A percentile compares a stretch with the other conserved stretches of the same genome.
These are phyloP conservation scores for Raddia distichophylla DNA, from an alignment of 176 grass and related monocot species.

Conservation along the genomic window DNA sequence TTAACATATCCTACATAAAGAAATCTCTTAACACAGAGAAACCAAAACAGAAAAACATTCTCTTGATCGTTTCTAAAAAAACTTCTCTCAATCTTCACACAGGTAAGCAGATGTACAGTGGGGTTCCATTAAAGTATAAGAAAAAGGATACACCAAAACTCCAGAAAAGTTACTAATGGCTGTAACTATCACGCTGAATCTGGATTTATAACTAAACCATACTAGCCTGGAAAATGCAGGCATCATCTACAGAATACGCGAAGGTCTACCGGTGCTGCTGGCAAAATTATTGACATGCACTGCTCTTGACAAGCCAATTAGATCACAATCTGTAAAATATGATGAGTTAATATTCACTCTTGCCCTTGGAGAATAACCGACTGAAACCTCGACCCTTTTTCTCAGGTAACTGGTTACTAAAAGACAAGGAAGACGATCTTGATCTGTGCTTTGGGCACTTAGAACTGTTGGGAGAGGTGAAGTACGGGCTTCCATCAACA, in stretches of 20 bases:
- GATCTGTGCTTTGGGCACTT: conserved; percentile 84
- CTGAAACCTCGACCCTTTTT: conserved; percentile 76
- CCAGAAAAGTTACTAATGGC: conserved; percentile 29
- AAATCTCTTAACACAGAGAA: neutral
- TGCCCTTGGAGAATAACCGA: conserved; percentile 86
- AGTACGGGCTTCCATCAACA: conserved; percentile 50
- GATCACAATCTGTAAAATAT: neutral
- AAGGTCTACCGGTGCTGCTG: conserved; percentile 31
- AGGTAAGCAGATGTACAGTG: conserved; percentile 67
- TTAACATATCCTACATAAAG: conserved; percentile 7
- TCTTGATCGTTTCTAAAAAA: neutral
- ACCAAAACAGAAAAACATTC: neutral
- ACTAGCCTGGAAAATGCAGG: conserved; percentile 54
- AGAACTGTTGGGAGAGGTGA: conserved; percentile 56
- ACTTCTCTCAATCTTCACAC: conserved; percentile 31
- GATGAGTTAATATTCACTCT: conserved; percentile 44
- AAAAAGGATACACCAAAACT: conserved; percentile 50
- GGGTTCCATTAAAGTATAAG: conserved; percentile 57
- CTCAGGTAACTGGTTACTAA: conserved; percentile 62
- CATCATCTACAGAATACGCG: conserved; percentile 43
- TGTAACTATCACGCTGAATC: conserved; percentile 33
- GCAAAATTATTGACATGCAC: conserved; percentile 27
- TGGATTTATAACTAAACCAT: conserved; percentile 39
- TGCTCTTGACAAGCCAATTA: neutral
- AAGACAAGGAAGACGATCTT: conserved; percentile 63